Evolutionary conservation across 768 basidiomycete genomes (phyloP), one percentile per base, ranked within the genome.

Genomic region (Ephemerocybe angulata): DNA sequence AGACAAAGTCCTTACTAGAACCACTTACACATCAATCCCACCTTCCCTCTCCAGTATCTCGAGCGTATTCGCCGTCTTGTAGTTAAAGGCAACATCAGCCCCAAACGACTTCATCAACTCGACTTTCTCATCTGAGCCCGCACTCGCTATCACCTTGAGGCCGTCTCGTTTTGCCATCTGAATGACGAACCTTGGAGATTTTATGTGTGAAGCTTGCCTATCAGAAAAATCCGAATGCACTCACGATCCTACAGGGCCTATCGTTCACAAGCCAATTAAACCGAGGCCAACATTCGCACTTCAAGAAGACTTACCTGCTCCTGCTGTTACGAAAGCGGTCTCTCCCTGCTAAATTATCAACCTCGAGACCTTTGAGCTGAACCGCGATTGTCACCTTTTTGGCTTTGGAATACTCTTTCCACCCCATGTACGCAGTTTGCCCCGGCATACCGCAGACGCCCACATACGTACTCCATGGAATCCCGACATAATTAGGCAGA

Each of bases 111-210:
- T 71, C 62, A 85, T 60, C 56, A 75, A 85, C 8, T 67, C 67
- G 3, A 87, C 80, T 67, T 88, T 86, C 33, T 81, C 77, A 30
- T 84, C 81, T 0, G 78, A 75, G 2, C 87, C 85, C 1, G 82
- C 81, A 0, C 81, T 83, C 0, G 78, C 82, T 52, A 88, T 82
- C 25, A 87, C 85, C 58, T 80, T 82, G 24, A 69, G 54, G 11
- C 73, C 75, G 33, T 35, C 33, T 8, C 8, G 33, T 35, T 53
- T 53, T 4, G 52, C 52, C 4, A 53, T 24, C 22, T 53, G 52
- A 24, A 53, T 44, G 4, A 53, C 52, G 52, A 44, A 44, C 17
- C 52, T 35, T 8, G 17, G 33, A 8, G 17, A 35, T 35, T 19
- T 11, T 11, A 25, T 17, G 12, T 25, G 27, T 17, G 46, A 24